Percentiles rank a stretch among this genome's conserved stretches.
Conservation (phyloP, 495 filamentous ascomycete genomes). For the Pseudomonodictys pantanalensis region DNA sequence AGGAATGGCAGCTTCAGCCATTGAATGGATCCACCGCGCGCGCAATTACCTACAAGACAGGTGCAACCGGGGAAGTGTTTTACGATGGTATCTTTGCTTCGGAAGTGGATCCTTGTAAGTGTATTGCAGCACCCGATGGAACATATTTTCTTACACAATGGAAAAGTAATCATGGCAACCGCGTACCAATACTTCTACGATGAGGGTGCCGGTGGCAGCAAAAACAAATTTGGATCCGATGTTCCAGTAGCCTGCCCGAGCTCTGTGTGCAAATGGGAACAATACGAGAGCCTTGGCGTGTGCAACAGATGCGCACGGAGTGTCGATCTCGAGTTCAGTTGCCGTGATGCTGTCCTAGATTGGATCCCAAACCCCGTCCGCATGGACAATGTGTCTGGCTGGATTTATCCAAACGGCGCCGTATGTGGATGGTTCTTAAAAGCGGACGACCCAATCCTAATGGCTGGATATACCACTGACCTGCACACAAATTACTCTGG, state of each 20-base stretch:
- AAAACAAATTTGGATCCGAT: background rate
- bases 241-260: constrained; percentile 16
- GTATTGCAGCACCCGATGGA: background rate
- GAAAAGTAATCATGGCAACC: background rate
- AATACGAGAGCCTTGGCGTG: constrained; percentile 20
- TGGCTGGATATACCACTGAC: constrained; percentile 17
- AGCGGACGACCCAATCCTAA: constrained; percentile 12
- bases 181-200: constrained; percentile 14
- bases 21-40: background rate
- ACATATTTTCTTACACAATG: background rate
- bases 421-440: constrained; percentile 19
- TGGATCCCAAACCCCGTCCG: background rate
- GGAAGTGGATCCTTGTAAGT: background rate
- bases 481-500: constrained; percentile 1
- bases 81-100: background rate
- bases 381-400: background rate
- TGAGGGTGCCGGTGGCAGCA: background rate
- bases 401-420: constrained; percentile 16
- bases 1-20: constrained; percentile 10
- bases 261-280: constrained; percentile 19
- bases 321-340: constrained; percentile 13
- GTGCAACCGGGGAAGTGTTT: background rate
- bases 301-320: constrained; percentile 9
- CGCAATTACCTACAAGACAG: background rate
- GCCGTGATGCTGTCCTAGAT: constrained; percentile 4